Percentiles rank a stretch among this genome's conserved stretches.
These are phyloP conservation scores for Ogataea salicorniae DNA, from an alignment of 805 yeast species.

Conservation along the genomic window DNA sequence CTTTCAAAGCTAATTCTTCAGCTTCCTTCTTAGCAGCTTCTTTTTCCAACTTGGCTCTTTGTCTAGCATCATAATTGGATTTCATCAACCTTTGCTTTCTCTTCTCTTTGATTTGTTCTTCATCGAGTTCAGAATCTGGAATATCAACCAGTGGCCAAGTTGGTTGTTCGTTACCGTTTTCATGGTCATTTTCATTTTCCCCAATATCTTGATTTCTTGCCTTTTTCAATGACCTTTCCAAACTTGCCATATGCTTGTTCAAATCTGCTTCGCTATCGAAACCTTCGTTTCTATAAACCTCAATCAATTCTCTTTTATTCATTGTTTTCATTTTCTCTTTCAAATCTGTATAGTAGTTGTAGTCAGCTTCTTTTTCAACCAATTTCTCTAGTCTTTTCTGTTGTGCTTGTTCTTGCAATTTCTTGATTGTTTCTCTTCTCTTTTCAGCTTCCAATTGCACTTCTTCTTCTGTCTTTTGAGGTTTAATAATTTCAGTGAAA, in stretches of 20 bases:
- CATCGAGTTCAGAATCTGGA: slow-evolving; percentile 78
- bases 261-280: slow-evolving; percentile 73
- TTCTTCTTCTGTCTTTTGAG: slow-evolving; percentile 81
- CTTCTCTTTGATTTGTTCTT: slow-evolving; percentile 81
- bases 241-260: slow-evolving; percentile 53
- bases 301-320: slow-evolving; percentile 48
- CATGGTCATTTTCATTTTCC: slow-evolving; percentile 40
- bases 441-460: slow-evolving; percentile 69
- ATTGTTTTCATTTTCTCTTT: slow-evolving; percentile 45
- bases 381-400: slow-evolving; percentile 76
- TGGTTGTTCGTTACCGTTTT: slow-evolving; percentile 37
- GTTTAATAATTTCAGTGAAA: slow-evolving; percentile 55
- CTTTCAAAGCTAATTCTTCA: slow-evolving; percentile 58
- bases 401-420: slow-evolving; percentile 91
- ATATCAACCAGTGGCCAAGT: slow-evolving; percentile 69
- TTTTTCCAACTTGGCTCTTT: slow-evolving; percentile 75
- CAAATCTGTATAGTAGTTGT: slow-evolving; percentile 60
- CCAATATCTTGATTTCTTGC: slow-evolving; percentile 64
- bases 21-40: slow-evolving; percentile 54
- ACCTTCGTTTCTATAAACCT: slow-evolving; percentile 62
- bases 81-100: slow-evolving; percentile 76
- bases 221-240: slow-evolving; percentile 65
- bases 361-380: slow-evolving; percentile 75
- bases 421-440: slow-evolving; percentile 77
- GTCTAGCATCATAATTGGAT: slow-evolving; percentile 85